These are phyloP conservation scores for Podila clonocystis DNA, from an alignment of 192 early-diverging fungal species.

Conservation along the genomic window DNA sequence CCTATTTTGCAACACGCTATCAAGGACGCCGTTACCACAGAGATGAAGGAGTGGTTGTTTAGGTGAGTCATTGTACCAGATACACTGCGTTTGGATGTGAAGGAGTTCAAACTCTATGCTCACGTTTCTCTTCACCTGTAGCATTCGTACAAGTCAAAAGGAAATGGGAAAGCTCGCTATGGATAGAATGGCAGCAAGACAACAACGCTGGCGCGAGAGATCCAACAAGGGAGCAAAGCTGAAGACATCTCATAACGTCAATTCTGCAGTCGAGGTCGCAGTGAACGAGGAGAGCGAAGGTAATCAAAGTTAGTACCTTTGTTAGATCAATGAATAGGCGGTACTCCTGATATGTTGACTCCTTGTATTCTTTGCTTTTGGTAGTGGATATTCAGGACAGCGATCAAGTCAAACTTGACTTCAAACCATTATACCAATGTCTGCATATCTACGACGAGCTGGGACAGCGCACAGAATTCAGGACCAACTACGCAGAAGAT, in stretches of 20 bases:
- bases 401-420: slow-evolving; percentile 85
- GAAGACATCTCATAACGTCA: slow-evolving; percentile 68
- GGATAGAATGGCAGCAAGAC: slow-evolving; percentile 76
- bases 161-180: slow-evolving; percentile 88
- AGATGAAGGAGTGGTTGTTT: slow-evolving; percentile 93
- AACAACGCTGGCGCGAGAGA: slow-evolving; percentile 65
- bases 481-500: slow-evolving; percentile 89
- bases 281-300: slow-evolving; percentile 87
- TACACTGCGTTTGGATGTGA: background rate
- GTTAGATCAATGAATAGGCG: background rate
- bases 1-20: slow-evolving; percentile 92
- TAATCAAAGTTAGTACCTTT: slow-evolving; percentile 20
- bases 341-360: background rate
- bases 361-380: background rate
- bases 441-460: slow-evolving; percentile 96
- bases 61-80: slow-evolving; percentile 57
- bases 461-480: slow-evolving; percentile 87
- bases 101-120: background rate
- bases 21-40: slow-evolving; percentile 83
- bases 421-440: slow-evolving; percentile 95
- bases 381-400: slow-evolving; percentile 72
- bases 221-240: slow-evolving; percentile 55
- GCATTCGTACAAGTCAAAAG: slow-evolving; percentile 84
- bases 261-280: slow-evolving; percentile 82
- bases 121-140: slow-evolving; percentile 9